phyloP scores from a whole-genome alignment of 345 rosid genomes.

The Psidium friedrichsthalianum region DNA sequence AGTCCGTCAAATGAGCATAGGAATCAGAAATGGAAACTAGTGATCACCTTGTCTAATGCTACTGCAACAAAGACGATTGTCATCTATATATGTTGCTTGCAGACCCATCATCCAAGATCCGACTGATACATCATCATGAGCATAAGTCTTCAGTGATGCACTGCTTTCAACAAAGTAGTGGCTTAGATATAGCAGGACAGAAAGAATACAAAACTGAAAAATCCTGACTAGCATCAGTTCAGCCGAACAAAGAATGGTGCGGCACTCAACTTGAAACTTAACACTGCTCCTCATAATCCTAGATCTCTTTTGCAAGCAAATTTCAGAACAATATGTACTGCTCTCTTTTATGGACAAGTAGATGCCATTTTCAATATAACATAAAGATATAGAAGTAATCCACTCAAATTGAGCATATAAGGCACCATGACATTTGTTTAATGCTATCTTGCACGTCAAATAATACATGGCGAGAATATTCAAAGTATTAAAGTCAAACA shows the following conservation, averaged over 20 bases:
- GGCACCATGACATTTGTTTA: neutral
- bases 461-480: neutral
- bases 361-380: neutral
- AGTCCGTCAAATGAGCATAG: neutral
- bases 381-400: neutral
- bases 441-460: neutral
- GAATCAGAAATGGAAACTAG: neutral
- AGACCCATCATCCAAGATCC: constrained; percentile 99
- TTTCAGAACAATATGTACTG: neutral
- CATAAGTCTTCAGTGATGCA: constrained; percentile 81
- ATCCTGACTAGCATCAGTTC: neutral
- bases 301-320: neutral
- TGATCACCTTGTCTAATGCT: constrained; percentile 75
- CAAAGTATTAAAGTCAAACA: neutral
- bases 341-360: neutral
- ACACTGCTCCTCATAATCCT: neutral
- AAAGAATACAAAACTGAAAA: neutral
- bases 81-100: constrained; percentile 80
- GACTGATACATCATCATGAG: constrained; percentile 68
- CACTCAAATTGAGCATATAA: neutral
- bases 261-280: neutral
- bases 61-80: constrained; percentile 79
- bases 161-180: constrained; percentile 24
- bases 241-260: neutral
- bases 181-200: neutral